Evolutionary conservation across 495 filamentous ascomycete species (phyloP), one percentile per base, ranked within the genome.

Genomic region (Aspergillus cavernicola): DNA sequence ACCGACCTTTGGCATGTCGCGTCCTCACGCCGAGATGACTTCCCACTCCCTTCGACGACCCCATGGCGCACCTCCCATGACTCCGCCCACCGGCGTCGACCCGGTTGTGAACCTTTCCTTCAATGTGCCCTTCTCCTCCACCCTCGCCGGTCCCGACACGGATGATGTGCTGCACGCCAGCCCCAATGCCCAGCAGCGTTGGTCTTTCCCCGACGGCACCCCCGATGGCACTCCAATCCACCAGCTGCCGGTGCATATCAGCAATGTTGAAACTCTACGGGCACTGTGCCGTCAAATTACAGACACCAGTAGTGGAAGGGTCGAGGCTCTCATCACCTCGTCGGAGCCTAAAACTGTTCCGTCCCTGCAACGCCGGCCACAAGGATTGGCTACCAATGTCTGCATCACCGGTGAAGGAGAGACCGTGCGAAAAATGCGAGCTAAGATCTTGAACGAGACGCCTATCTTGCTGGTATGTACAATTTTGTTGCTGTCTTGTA

Each of bases 111-210:
- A 85, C 58, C 79, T 88, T 44, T 88, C 89, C 60, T 97, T 97
- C 82, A 96, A 95, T 65, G 86, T 97, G 8, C 93, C 93, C 28
- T 96, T 98, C 73, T 83, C 89, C 51, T 95, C 90, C 41, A 87
- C 90, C 58, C 81, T 96, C 52, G 84, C 87, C 55, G 93, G 95
- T 23, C 93, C 93, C 58, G 89, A 96, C 58, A 81, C 83, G 60
- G 88, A 95, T 63, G 91, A 97, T 68, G 88, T 97, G 57, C 75
- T 97, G 44, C 88, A 96, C 71, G 90, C 91, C 55, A 95, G 84
- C 53, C 79, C 82, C 50, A 85, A 85, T 49, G 91, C 91, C 35
- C 80, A 92, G 10, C 82, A 87, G 52, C 85, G 87, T 59, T 98
- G 93, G 93, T 90, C 89, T 19, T 91, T 95, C 67, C 86, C 95